These are phyloP conservation scores for Lactuca sativa DNA, from an alignment of 129 eudicot genomes.

Conservation along the genomic window DNA sequence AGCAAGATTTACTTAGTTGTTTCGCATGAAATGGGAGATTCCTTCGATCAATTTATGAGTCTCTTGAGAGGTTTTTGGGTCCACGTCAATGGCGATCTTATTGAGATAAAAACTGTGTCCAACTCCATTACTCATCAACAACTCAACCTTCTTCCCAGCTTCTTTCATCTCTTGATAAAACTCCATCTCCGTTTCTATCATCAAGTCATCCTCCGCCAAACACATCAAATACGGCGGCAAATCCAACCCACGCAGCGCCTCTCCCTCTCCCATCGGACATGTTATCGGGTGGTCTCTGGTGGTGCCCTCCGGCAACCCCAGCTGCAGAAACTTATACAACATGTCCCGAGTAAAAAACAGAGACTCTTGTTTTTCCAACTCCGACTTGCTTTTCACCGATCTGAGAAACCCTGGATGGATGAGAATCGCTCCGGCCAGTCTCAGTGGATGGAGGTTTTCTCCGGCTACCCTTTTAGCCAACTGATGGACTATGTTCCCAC, in stretches of 20 bases:
- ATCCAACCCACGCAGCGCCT: constrained; percentile 28
- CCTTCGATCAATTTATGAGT: constrained; percentile 35
- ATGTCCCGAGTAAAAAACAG: constrained; percentile 55
- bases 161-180: constrained; percentile 49
- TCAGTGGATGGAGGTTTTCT: constrained; percentile 33
- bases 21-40: constrained; percentile 40
- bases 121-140: constrained; percentile 41
- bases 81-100: constrained; percentile 47
- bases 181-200: constrained; percentile 53
- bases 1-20: constrained; percentile 18
- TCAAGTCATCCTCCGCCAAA: constrained; percentile 54
- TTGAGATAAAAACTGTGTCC: constrained; percentile 60
- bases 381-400: constrained; percentile 55
- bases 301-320: constrained; percentile 54
- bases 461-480: constrained; percentile 49
- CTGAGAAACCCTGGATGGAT: constrained; percentile 60
- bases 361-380: constrained; percentile 50
- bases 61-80: constrained; percentile 32
- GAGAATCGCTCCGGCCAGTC: constrained; percentile 49
- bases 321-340: constrained; percentile 51
- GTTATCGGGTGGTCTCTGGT: constrained; percentile 66
- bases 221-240: constrained; percentile 51
- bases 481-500: constrained; percentile 56
- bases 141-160: constrained; percentile 51
- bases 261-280: constrained; percentile 61